phyloP scores from a whole-genome alignment of 2,329 filamentous ascomycete genomes.

The Leptoxyphium fumago region DNA sequence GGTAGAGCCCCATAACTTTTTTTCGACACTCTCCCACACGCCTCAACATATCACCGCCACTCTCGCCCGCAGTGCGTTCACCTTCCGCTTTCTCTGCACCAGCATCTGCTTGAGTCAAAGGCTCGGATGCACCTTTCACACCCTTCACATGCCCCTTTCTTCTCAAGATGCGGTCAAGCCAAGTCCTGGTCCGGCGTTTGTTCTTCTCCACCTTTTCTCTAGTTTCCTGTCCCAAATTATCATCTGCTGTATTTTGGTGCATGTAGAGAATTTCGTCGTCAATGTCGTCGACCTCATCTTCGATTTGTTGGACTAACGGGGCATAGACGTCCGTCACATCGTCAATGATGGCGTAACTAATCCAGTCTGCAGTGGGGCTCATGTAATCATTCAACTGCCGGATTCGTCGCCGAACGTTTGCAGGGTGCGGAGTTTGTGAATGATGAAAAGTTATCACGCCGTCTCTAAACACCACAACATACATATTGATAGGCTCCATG shows the following conservation, averaged over 20 bases:
- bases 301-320: slow-evolving; percentile 80
- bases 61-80: slow-evolving; percentile 26
- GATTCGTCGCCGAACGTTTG: slow-evolving; percentile 86
- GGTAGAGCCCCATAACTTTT: slow-evolving; percentile 91
- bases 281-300: slow-evolving; percentile 93
- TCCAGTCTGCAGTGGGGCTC: slow-evolving; percentile 89
- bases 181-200: slow-evolving; percentile 1
- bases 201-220: not conserved
- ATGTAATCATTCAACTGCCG: slow-evolving; percentile 89
- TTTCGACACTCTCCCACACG: slow-evolving; percentile 89
- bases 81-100: slow-evolving; percentile 15
- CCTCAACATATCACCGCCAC: slow-evolving; percentile 69
- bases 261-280: slow-evolving; percentile 79
- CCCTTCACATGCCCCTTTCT: slow-evolving; percentile 22
- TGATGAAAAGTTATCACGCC: slow-evolving; percentile 95
- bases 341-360: slow-evolving; percentile 94
- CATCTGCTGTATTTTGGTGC: slow-evolving; percentile 42
- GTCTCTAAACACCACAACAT: slow-evolving; percentile 90
- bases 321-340: slow-evolving; percentile 96
- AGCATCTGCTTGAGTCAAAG: slow-evolving; percentile 10
- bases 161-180: not conserved
- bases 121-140: slow-evolving; percentile 9
- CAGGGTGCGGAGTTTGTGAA: slow-evolving; percentile 86
- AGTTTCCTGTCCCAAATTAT: slow-evolving; percentile 10
- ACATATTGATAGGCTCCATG: slow-evolving; percentile 92